These are phyloP conservation scores for Albifimbria verrucaria DNA, from an alignment of 2,329 filamentous ascomycete species.

Conservation along the genomic window DNA sequence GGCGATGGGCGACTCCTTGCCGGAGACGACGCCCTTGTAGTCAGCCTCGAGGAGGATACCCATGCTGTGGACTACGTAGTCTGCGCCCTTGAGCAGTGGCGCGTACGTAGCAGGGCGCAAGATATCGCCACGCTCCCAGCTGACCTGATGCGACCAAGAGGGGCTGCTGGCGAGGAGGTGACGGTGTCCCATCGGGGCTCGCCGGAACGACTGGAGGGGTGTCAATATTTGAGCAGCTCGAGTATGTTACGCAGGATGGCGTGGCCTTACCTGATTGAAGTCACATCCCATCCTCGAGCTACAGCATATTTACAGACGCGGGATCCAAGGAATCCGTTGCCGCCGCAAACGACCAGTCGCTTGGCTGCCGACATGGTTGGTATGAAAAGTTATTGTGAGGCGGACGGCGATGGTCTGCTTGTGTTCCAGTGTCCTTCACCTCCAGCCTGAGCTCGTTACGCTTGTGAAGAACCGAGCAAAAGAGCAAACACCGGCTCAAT, in stretches of 20 bases:
- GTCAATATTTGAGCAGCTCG: constrained; percentile 1
- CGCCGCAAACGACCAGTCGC: constrained; percentile 85
- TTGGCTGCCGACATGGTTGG: constrained; percentile 59
- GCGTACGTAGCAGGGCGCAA: constrained; percentile 79
- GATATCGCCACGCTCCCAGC: constrained; percentile 87
- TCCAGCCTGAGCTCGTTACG: background rate
- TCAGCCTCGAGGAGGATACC: constrained; percentile 95
- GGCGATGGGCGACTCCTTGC: constrained; percentile 75
- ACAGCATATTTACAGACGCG: constrained; percentile 91
- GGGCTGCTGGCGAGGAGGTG: constrained; percentile 66
- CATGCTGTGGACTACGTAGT: constrained; percentile 91
- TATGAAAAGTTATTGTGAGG: constrained; percentile 10
- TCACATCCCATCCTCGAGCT: constrained; percentile 84
- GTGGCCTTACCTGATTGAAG: constrained; percentile 72
- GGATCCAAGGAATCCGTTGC: constrained; percentile 84
- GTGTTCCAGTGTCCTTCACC: background rate
- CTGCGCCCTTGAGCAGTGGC: constrained; percentile 69
- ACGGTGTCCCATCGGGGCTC: constrained; percentile 81
- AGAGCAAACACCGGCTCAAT: too few relatives aligned
- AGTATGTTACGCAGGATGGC: background rate
- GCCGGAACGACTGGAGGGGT: constrained; percentile 70
- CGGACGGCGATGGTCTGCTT: constrained; percentile 13
- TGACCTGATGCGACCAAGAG: constrained; percentile 75
- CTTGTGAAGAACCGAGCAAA: too few relatives aligned
- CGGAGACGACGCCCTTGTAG: constrained; percentile 89